Evolutionary conservation across 139 green algal genomes (phyloP), one percentile per base, ranked within the genome.

Genomic region (Closterium sp.): DNA sequence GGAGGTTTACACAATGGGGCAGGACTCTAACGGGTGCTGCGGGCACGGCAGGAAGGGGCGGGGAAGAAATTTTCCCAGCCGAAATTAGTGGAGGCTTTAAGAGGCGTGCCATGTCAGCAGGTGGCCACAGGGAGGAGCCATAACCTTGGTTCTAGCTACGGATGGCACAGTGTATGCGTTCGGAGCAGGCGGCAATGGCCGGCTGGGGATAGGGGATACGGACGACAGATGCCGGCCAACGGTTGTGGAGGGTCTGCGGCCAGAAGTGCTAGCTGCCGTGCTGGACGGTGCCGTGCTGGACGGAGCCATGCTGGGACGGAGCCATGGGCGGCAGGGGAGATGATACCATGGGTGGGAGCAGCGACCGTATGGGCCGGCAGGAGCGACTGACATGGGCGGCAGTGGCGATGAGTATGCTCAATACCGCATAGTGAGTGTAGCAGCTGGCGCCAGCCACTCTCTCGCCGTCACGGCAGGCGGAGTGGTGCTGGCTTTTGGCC

Each of bases 231-330:
- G 55, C 55, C 55, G 12, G 10, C 55, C 55, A 19, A 76, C 55
- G 55, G 55, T 28, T 19, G 55, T 76, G 12, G 55, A 76, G 55
- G 55, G 55, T 2, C 55, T 76, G 55, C 55, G 55, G 55, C 16
- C 55, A 76, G 55, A 76, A 19, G 55, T 76, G 55, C 55, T 76
- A 19, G 55, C 55, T 76, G 55, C 55, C n/a, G n/a, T n/a, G n/a
- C n/a, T n/a, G n/a, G n/a, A n/a, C n/a, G n/a, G n/a, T n/a, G n/a
- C n/a, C n/a, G n/a, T n/a, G n/a, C n/a, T n/a, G n/a, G n/a, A n/a
- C n/a, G n/a, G n/a, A n/a, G n/a, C n/a, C 95, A 97, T 99, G 87
- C 97, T 97, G 90, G n/a, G 97, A 99, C 87, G 94, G 96, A 91
- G 91, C 25, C 16, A 25, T 19, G 55, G 55, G 55, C 55, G 55